These are phyloP conservation scores for Venturia pyrina DNA, from an alignment of 2,329 filamentous ascomycete genomes.

Conservation along the genomic window DNA sequence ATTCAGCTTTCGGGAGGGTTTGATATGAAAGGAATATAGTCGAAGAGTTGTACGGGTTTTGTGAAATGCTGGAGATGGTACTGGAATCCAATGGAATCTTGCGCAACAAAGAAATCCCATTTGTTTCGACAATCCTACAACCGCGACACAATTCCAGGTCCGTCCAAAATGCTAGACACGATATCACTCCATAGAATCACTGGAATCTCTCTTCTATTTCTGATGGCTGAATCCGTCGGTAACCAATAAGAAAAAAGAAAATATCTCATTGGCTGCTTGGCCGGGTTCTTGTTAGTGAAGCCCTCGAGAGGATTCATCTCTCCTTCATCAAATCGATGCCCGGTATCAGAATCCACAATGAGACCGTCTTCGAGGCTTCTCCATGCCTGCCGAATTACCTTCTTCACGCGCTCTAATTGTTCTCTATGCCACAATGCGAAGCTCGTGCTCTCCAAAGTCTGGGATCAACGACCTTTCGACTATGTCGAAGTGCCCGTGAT, in stretches of 20 bases:
- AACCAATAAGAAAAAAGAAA: background rate
- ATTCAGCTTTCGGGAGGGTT: background rate
- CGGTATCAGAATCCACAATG: background rate
- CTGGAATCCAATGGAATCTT: background rate
- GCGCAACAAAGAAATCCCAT: background rate
- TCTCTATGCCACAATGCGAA: constrained; percentile 61
- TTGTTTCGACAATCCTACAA: background rate
- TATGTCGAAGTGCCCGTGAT: constrained; percentile 63
- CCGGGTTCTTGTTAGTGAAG: background rate
- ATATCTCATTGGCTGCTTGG: background rate
- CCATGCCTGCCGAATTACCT: constrained; percentile 47
- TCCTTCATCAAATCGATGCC: background rate
- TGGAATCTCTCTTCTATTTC: too few relatives aligned
- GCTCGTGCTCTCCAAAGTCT: constrained; percentile 56
- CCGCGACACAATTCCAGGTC: background rate
- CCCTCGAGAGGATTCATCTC: background rate
- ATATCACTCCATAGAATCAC: too few relatives aligned
- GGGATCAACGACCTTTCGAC: constrained; percentile 55
- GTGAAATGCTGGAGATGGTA: background rate
- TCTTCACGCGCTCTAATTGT: constrained; percentile 66
- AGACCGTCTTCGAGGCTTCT: constrained; percentile 5
- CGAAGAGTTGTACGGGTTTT: background rate
- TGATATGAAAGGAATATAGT: background rate
- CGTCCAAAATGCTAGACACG: too few relatives aligned
- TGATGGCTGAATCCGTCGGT: too few relatives aligned